Evolutionary conservation across 495 filamentous ascomycete genomes (phyloP), one percentile per base, ranked within the genome.

Genomic region (Penicillium roqueforti): DNA sequence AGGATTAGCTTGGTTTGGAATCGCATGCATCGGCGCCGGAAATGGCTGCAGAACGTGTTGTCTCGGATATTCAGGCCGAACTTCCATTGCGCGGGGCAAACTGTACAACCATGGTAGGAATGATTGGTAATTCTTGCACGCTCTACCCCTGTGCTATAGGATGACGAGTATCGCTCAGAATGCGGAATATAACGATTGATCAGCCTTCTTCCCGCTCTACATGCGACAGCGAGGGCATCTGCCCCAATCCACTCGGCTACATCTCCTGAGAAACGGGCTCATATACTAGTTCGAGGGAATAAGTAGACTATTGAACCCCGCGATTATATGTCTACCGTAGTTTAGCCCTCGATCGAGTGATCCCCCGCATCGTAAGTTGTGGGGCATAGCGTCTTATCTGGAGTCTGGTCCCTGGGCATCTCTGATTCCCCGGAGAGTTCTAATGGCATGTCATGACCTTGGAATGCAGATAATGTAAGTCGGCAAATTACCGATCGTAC

Each of bases 21-120:
- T 45, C 25, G 25, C 40, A 29, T 31, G 25, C 37, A 52, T 47
- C 19, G 23, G 14, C n/a, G 22, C 25, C 47, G 47, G 47, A 39
- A 49, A 50, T 50, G 47, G 47, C 47, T 40, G 47, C 47, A 50
- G 45, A 37, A 31, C 26, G 29, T 22, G 29, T 7, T 37, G 40
- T 52, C 43, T 55, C 52, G 52, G 46, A 47, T 55, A 11, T 25
- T 13, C 8, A 29, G 46, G 38, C 51, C 38, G 29, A 55, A 26
- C 32, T 40, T 47, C 32, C 41, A 46, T 25, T 41, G 49, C 36
- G 50, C 37, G 42, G 47, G 45, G 32, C 14, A 36, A 36, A n/a
- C n/a, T 16, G 14, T 36, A 18, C n/a, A n/a, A 18, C 13, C 1
- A 11, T 26, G n/a, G n/a, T 16, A 36, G 2, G 14, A 45, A 18